Conservation (phyloP, 208 protist genomes). For the Acanthamoeba healyi region DNA sequence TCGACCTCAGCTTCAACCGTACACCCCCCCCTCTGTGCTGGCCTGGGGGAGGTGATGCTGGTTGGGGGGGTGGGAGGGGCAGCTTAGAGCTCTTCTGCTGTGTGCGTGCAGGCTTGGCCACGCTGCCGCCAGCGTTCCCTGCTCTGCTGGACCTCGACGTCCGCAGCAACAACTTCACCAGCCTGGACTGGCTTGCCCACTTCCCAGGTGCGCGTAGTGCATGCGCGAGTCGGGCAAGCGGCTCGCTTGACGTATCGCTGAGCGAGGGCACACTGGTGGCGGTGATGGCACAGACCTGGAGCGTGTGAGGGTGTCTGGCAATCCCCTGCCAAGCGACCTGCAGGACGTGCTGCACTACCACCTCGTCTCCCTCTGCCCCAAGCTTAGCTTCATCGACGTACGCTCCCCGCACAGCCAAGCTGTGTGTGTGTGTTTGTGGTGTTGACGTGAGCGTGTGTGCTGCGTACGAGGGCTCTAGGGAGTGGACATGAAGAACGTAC, state of each 20-base stretch:
- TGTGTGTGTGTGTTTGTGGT: background rate
- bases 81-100: background rate
- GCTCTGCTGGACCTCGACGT: background rate
- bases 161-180: background rate
- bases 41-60: too few species aligned
- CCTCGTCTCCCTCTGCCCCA: background rate
- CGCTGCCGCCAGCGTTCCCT: background rate
- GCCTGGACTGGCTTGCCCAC: background rate
- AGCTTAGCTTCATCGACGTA: background rate
- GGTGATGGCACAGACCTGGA: background rate
- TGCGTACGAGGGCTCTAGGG: too few species aligned
- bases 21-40: background rate
- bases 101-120: background rate
- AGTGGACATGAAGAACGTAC: too few species aligned
- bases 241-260: too few species aligned
- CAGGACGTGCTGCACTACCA: background rate
- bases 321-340: background rate
- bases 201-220: background rate
- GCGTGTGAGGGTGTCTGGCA: background rate
- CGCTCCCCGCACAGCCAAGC: background rate
- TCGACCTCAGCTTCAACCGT: background rate
- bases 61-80: too few species aligned
- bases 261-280: too few species aligned
- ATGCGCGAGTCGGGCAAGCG: background rate
- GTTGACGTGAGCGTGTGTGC: too few species aligned